Evolutionary conservation across 768 basidiomycete species (phyloP), one percentile per base, ranked within the genome.

Genomic region (Podaxis rugospora): DNA sequence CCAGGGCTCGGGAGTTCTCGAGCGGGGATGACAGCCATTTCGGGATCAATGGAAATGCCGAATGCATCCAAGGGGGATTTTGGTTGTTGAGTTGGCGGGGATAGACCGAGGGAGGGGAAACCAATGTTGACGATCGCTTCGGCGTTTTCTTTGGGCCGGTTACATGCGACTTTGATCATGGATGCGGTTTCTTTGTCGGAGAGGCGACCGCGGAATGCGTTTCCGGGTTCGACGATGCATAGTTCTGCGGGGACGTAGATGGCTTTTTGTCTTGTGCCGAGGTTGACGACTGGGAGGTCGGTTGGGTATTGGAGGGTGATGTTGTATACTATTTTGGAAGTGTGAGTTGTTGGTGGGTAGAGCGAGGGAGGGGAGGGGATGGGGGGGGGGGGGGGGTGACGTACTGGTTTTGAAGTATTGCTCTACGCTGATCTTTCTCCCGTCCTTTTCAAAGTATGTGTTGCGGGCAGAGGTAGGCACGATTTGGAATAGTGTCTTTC

Each of bases 141-240:
- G 0, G 85, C 87, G 59, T 89, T 90, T 54, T 75, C 70, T 0
- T 67, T 71, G 0, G 90, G 90, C 1, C 76, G 78, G 35, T 85
- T 84, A 69, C 86, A 88, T 0, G 90, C 89, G 55, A 73, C 71
- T 44, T 74, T 76, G 58, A 92, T 85, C 88, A 92, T 91, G 16
- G 75, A 70, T 0, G 81, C 72, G 0, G 87, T 89, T 63, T 89
- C 85, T 1, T 66, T 71, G 14, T 81, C 82, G 52, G 73, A 76
- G 1, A 92, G 81, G 54, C 76, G 80, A 7, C 83, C 86, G 23
- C 78, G 75, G 70, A 81, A 88, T 0, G 85, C 75, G 64, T 83
- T 80, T 3, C 84, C 83, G 0, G 81, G 71, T 3, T 75, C 66
- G 51, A 92, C 87, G 35, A 80, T 75, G 74, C 90, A 91, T 1